Percentiles rank a stretch among this genome's conserved stretches.
Evolutionary conservation across 2,329 filamentous ascomycete species (phyloP).

Genomic region (Fusarium euwallaceae): DNA sequence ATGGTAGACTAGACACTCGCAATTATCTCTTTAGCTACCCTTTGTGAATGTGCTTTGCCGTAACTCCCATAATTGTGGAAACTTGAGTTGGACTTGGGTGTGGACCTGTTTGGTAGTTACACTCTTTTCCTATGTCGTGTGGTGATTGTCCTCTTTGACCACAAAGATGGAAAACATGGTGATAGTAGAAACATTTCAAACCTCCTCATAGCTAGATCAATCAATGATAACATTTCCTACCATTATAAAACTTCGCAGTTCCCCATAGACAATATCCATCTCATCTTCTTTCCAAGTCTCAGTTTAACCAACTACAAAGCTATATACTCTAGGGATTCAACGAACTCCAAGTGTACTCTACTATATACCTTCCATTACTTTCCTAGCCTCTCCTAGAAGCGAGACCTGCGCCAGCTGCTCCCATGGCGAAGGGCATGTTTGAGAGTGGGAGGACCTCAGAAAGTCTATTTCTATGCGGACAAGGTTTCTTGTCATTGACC

Average conservation of each 20-base stretch:
- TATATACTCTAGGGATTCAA: background rate
- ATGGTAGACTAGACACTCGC: background rate
- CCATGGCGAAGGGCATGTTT: no score
- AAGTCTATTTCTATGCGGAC: no score
- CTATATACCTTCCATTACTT: background rate
- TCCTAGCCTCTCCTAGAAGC: no score
- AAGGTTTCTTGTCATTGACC: no score
- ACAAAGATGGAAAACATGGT: background rate
- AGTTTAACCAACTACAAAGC: background rate
- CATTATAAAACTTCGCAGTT: background rate
- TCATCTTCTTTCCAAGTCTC: background rate
- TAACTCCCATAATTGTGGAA: background rate
- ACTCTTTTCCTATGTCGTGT: background rate
- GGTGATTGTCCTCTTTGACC: background rate
- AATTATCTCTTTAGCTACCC: background rate
- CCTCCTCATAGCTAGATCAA: fast-evolving
- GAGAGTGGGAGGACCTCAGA: no score
- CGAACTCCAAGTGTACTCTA: background rate
- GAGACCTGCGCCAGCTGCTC: no score
- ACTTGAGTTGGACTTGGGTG: background rate
- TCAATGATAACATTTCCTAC: background rate
- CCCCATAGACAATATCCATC: background rate
- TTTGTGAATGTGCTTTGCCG: background rate
- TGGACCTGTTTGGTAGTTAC: background rate
- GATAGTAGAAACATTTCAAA: background rate